Conservation (phyloP, 176 grass and related monocot species). For the Oryza meyeriana region DNA sequence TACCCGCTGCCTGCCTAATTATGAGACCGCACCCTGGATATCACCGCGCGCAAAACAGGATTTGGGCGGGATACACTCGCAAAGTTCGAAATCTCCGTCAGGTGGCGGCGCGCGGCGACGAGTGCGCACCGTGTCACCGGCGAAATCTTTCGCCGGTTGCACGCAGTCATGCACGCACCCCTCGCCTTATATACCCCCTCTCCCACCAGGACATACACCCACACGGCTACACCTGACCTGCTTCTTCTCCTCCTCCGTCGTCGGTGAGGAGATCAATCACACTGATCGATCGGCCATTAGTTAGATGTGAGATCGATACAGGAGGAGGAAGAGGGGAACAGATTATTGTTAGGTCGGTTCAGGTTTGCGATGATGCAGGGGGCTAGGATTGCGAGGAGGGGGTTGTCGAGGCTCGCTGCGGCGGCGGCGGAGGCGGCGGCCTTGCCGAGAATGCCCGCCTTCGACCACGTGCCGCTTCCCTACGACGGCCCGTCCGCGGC, state of each 20-base stretch:
- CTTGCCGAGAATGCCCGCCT: constrained; percentile 60
- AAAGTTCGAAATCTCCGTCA: not conserved
- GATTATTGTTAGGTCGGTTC: not conserved
- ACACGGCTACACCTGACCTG: not conserved
- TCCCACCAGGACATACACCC: too few relatives aligned
- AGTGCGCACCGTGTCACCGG: not conserved
- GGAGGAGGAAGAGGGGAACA: not conserved
- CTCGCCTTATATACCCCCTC: not conserved
- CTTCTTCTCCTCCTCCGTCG: not conserved
- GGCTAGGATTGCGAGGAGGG: constrained; percentile 33
- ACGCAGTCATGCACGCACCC: too few relatives aligned
- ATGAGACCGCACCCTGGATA: not conserved
- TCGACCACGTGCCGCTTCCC: constrained; percentile 66
- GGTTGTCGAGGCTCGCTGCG: constrained; percentile 37
- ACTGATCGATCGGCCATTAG: not conserved
- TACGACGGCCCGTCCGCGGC: constrained; percentile 67
- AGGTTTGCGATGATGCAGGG: constrained; percentile 37
- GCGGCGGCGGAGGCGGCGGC: constrained; percentile 22
- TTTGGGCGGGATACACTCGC: not conserved
- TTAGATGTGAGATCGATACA: not conserved
- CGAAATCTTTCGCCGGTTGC: not conserved
- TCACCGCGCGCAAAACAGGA: not conserved
- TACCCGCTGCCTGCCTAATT: not conserved
- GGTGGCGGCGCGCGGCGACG: too few relatives aligned
- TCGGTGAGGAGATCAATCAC: not conserved